Percentiles rank a stretch among this genome's conserved stretches.
These are phyloP conservation scores for Arachis stenosperma DNA, from an alignment of 306 rosid species.

Conservation along the genomic window DNA sequence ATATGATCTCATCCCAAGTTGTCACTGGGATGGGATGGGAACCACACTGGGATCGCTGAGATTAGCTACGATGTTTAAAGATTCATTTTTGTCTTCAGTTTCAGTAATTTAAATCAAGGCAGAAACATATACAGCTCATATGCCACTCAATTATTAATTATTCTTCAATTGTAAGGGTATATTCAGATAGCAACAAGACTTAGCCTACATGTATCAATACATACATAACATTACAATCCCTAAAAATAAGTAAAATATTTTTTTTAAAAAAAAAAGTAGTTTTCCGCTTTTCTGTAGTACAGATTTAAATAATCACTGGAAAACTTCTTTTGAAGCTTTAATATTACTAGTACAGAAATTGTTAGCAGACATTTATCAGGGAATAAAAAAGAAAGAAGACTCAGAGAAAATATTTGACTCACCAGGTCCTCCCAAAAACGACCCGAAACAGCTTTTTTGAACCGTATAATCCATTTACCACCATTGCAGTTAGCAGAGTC, in stretches of 20 bases:
- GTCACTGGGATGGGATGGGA: too few species aligned
- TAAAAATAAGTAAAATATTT: not conserved
- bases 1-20: too few species aligned
- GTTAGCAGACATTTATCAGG: slow-evolving; percentile 17
- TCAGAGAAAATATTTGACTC: slow-evolving; percentile 39
- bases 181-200: not conserved
- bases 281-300: not conserved
- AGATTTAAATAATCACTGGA: slow-evolving; percentile 22
- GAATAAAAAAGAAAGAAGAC: not conserved
- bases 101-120: slow-evolving; percentile 7
- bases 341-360: slow-evolving; percentile 18
- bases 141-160: slow-evolving; percentile 17
- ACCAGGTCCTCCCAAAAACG: slow-evolving; percentile 98
- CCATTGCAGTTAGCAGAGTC: slow-evolving; percentile 97
- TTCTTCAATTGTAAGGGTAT: slow-evolving; percentile 6
- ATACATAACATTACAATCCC: not conserved
- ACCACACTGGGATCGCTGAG: too few species aligned
- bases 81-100: slow-evolving; percentile 10
- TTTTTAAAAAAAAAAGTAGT: too few species aligned
- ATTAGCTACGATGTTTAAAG: not conserved
- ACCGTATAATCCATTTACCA: slow-evolving; percentile 93
- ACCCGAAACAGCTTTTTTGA: slow-evolving; percentile 84
- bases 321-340: not conserved
- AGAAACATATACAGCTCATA: slow-evolving; percentile 13
- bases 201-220: not conserved